Evolutionary conservation across 345 rosid species (phyloP).

Genomic region (Citrus inodora): DNA sequence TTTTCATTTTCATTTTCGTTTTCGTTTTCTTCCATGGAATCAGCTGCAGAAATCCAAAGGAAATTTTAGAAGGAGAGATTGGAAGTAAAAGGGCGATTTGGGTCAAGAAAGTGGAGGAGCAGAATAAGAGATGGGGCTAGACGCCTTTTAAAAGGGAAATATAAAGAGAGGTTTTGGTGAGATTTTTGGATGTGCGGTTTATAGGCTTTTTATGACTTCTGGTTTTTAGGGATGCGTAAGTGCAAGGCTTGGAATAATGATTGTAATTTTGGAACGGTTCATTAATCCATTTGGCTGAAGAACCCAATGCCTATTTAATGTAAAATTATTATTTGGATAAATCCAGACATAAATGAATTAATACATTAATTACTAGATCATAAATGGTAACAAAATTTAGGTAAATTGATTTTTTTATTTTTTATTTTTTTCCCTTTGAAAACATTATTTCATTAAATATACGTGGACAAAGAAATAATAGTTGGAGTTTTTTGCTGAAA

Average conservation of each 20-base stretch:
- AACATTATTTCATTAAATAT: too few relatives aligned
- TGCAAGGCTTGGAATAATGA: conserved; percentile 36
- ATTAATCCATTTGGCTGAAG: neutral
- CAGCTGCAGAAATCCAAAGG: neutral
- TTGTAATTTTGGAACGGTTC: neutral
- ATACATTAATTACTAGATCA: neutral
- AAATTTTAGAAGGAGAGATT: neutral
- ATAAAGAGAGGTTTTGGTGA: neutral
- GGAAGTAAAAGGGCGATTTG: neutral
- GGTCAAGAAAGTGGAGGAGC: neutral
- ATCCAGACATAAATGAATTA: neutral
- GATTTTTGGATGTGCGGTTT: conserved; percentile 20
- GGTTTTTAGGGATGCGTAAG: conserved; percentile 25
- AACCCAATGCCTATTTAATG: neutral
- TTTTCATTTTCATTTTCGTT: conserved; percentile 11
- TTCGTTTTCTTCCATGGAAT: conserved; percentile 26
- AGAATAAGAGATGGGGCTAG: neutral
- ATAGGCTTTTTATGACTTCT: conserved; percentile 10
- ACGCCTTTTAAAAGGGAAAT: neutral
- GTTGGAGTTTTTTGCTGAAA: too few relatives aligned
- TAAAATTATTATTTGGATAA: neutral
- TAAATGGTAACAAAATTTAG: neutral
- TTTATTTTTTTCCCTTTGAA: too few relatives aligned
- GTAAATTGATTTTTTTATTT: neutral
- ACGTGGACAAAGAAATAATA: too few relatives aligned